phyloP scores from a whole-genome alignment of 2,329 filamentous ascomycete species.

The Epichloe amarillans region DNA sequence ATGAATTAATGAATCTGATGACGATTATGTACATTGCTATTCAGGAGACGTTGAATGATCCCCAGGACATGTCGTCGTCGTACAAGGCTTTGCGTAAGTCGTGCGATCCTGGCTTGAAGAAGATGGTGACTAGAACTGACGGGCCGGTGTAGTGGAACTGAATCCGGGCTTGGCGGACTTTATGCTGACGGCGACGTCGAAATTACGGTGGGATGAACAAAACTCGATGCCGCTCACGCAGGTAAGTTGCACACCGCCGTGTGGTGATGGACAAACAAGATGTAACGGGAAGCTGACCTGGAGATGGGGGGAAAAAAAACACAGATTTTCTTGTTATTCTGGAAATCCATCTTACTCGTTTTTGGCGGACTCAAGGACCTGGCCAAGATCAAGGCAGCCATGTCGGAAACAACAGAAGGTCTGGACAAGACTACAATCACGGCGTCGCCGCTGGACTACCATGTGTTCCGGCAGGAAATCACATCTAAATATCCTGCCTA shows the following conservation, averaged over 20 bases:
- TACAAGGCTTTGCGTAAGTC: conserved; percentile 38
- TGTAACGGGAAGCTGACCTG: conserved; percentile 10
- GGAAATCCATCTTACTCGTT: conserved; percentile 79
- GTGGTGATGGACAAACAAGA: background rate
- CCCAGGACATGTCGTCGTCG: conserved; percentile 32
- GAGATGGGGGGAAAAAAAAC: background rate
- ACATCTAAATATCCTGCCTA: conserved; percentile 97
- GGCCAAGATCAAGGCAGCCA: conserved; percentile 57
- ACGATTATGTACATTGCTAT: conserved; percentile 49
- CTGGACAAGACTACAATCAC: conserved; percentile 70
- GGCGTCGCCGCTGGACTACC: conserved; percentile 89
- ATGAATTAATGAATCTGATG: conserved; percentile 49
- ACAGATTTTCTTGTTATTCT: conserved; percentile 67
- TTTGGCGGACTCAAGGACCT: conserved; percentile 72
- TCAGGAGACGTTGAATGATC: conserved; percentile 41
- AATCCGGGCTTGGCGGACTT: conserved; percentile 58
- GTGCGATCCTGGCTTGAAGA: background rate
- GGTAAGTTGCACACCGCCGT: conserved; percentile 23
- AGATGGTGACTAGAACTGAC: background rate
- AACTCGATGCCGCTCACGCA: conserved; percentile 47
- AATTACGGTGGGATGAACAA: conserved; percentile 60
- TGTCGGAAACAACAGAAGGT: conserved; percentile 45
- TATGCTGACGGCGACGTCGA: conserved; percentile 55
- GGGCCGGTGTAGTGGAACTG: conserved; percentile 32
- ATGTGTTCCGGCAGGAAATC: conserved; percentile 91